Base-by-base conservation (phyloP, 2,329 filamentous ascomycete species). In the Penicillium sclerotigenum region DNA sequence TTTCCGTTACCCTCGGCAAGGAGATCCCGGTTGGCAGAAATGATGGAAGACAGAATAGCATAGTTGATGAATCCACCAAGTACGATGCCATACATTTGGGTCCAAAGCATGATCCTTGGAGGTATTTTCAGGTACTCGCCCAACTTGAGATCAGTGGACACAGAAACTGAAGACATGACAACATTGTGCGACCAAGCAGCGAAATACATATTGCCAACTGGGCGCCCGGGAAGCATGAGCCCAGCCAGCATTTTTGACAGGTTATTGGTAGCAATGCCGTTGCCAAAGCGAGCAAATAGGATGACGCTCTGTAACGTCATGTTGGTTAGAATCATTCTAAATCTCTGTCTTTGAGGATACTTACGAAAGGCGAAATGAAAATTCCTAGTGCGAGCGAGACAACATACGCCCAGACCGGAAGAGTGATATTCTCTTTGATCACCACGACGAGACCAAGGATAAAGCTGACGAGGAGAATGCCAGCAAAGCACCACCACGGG, bases 71-170 rank as follows among this genome's bases (percentile, higher is more conserved):
- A 79, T 0, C 75, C 81, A 8, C 82, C 82, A 0, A 84, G 70
- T 0, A 84, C 63, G 0, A 81, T 83, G 20, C 80, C 82, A 59
- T 81, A 83, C 5, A 83, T 73, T 33, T 84, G 82, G 0, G 80
- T 83, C 8, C 77, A 61, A 59, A 84, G 83, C 81, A 83, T 83
- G 47, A 76, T 67, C 0, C 80, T 76, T 3, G 79, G 81, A 1
- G 81, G 79, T 6, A 84, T 80, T 60, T 85, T 85, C 62, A 59
- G 75, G 50, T 85, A 85, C 71, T 84, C 80, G 22, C 82, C 83
- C 74, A 84, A 76, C 69, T 85, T 85, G 24, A 85, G 65, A 58
- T 83, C 81, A 46, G 77, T 80, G 36, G 74, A 80, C 5, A 85
- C 69, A 51, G 72, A 79, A 42, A 84, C 78, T 0, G 75, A 70